A percentile compares a stretch with the other conserved stretches of the same genome.
Conservation (phyloP, 768 basidiomycete genomes). For the Panaeolus papilionaceus region DNA sequence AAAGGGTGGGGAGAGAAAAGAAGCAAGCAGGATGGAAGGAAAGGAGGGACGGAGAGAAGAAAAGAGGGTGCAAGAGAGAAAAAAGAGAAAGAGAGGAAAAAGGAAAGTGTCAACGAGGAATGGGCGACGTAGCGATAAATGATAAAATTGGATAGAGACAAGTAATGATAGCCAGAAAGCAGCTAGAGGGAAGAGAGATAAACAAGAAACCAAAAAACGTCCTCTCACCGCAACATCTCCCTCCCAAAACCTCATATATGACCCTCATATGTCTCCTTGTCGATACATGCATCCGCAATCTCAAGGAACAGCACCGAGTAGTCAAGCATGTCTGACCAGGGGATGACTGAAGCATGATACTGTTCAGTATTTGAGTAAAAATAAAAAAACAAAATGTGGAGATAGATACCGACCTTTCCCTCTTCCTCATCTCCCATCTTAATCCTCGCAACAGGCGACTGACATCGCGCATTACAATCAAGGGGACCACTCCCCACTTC, state of each 20-base stretch:
- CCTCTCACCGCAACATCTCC: constrained; percentile 66
- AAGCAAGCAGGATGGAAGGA: too few species aligned
- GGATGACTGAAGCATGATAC: constrained; percentile 79
- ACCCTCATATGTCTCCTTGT: constrained; percentile 76
- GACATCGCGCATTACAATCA: constrained; percentile 81
- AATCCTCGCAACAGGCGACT: constrained; percentile 82
- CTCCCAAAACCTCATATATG: constrained; percentile 81
- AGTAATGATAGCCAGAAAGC: too few species aligned
- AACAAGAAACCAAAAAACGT: constrained; percentile 6
- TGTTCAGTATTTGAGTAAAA: constrained; percentile 33
- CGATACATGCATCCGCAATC: constrained; percentile 86
- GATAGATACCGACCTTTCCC: constrained; percentile 58
- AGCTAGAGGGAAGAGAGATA: constrained; percentile 30
- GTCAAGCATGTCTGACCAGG: constrained; percentile 73
- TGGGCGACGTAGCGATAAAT: too few species aligned
- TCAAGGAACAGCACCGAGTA: constrained; percentile 83
- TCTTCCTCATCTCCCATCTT: constrained; percentile 82
- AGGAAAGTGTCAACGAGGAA: too few species aligned
- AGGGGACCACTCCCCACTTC: constrained; percentile 74
- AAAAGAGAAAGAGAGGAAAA: constrained; percentile 23
- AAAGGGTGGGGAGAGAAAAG: too few species aligned
- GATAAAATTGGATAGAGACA: too few species aligned
- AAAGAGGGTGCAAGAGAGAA: too few species aligned
- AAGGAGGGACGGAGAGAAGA: too few species aligned
- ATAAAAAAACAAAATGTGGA: too few species aligned